phyloP scores from a whole-genome alignment of 768 basidiomycete species.

The Suillus bovinus region DNA sequence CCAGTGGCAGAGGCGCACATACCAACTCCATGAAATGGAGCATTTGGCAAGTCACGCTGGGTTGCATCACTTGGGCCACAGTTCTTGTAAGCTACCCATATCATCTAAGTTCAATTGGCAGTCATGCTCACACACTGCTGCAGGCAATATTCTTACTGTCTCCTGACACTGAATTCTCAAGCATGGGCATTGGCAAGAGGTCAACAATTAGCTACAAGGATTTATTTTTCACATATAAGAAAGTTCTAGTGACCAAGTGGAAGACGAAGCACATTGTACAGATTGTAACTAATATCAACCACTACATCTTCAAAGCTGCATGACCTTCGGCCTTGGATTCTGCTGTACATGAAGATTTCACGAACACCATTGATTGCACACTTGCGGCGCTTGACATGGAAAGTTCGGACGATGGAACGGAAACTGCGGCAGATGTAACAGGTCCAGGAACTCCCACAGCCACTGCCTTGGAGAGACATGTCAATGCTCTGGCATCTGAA shows the following conservation, averaged over 20 bases:
- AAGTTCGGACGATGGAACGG: neutral
- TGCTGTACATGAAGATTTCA: neutral
- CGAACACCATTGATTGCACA: neutral
- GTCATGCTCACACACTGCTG: too few relatives aligned
- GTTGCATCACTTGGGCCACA: neutral
- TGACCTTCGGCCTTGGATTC: neutral
- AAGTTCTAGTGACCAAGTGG: slow-evolving; percentile 3
- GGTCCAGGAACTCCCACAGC: neutral
- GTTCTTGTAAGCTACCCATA: neutral
- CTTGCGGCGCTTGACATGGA: neutral
- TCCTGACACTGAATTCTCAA: too few relatives aligned
- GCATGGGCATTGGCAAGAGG: too few relatives aligned
- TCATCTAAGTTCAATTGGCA: too few relatives aligned
- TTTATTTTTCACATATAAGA: slow-evolving; percentile 3
- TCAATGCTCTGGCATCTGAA: neutral
- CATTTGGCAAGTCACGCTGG: neutral
- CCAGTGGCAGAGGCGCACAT: neutral
- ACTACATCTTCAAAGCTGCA: slow-evolving; percentile 2
- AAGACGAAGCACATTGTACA: neutral
- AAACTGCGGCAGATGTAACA: neutral
- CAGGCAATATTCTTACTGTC: too few relatives aligned
- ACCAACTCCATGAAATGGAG: slow-evolving; percentile 4
- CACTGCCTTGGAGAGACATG: neutral
- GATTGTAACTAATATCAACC: neutral
- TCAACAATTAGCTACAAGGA: neutral